Evolutionary conservation across 2,329 filamentous ascomycete genomes (phyloP).

Genomic region (Rhynchosporium agropyri): DNA sequence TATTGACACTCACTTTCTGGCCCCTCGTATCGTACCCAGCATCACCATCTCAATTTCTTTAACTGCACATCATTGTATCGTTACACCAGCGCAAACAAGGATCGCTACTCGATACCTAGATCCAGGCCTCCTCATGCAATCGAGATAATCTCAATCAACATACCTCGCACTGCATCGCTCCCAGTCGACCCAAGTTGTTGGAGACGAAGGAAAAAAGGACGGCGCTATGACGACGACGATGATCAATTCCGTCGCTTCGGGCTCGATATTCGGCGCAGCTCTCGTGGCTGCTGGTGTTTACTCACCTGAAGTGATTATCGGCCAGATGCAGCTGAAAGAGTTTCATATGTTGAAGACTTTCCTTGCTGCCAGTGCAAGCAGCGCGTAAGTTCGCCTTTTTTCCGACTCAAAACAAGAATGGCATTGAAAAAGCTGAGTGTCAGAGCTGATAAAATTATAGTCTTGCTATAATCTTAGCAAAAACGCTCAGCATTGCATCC

Average conservation of each 20-base stretch:
- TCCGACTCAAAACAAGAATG: neutral
- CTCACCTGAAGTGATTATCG: slow-evolving; percentile 59
- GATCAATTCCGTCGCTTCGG: slow-evolving; percentile 42
- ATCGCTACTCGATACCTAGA: neutral
- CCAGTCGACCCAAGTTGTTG: neutral
- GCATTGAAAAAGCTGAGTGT: no score
- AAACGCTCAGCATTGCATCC: slow-evolving; percentile 45
- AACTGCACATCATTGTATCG: neutral
- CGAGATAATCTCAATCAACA: no score
- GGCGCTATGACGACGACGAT: neutral
- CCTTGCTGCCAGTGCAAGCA: slow-evolving; percentile 62
- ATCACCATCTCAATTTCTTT: neutral
- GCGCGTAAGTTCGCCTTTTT: slow-evolving; percentile 52
- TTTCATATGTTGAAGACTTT: slow-evolving; percentile 70
- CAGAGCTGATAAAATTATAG: slow-evolving; percentile 39
- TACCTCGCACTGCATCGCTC: neutral
- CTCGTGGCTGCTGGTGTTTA: slow-evolving; percentile 63
- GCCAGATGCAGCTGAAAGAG: slow-evolving; percentile 61
- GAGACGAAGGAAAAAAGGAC: neutral
- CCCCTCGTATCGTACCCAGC: neutral
- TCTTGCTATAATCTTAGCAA: slow-evolving; percentile 51
- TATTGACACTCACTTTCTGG: neutral
- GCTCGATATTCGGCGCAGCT: slow-evolving; percentile 63
- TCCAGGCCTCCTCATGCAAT: slow-evolving; percentile 1
- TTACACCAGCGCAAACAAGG: slow-evolving; percentile 7